phyloP scores from a whole-genome alignment of 495 filamentous ascomycete genomes.

The Penicillium argentinense region DNA sequence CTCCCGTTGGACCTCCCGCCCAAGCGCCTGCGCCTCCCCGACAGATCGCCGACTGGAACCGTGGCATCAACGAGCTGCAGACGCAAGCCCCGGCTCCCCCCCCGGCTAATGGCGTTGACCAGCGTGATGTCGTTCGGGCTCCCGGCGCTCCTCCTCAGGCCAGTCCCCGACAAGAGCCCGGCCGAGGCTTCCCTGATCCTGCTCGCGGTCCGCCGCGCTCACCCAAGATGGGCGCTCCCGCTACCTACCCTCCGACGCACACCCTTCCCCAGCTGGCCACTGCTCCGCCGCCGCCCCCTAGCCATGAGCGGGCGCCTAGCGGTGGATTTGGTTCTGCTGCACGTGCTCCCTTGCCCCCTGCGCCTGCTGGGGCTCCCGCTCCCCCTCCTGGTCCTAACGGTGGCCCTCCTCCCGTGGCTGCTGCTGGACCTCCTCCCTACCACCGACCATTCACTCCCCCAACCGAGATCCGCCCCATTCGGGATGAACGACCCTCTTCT shows the following conservation, averaged over 20 bases:
- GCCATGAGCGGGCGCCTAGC: conserved; percentile 54
- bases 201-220: conserved; percentile 64
- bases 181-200: conserved; percentile 73
- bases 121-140: conserved; percentile 65
- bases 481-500: conserved; percentile 82
- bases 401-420: conserved; percentile 36
- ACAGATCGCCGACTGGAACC: conserved; percentile 67
- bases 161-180: conserved; percentile 67
- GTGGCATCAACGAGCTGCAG: conserved; percentile 71
- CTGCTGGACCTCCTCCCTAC: conserved; percentile 52
- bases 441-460: conserved; percentile 70
- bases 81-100: conserved; percentile 66
- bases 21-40: conserved; percentile 63
- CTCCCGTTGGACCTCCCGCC: conserved; percentile 60
- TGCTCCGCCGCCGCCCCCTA: conserved; percentile 47
- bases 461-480: conserved; percentile 79
- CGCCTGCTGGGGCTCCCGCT: conserved; percentile 45
- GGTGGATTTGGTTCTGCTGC: conserved; percentile 46
- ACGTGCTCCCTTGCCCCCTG: conserved; percentile 38
- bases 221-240: conserved; percentile 60
- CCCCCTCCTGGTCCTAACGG: conserved; percentile 58
- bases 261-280: conserved; percentile 62
- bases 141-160: conserved; percentile 66
- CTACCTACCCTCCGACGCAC: conserved; percentile 61
- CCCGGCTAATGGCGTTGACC: conserved; percentile 74